Evolutionary conservation across 768 basidiomycete genomes (phyloP), one percentile per base, ranked within the genome.

Genomic region (Pholiota molesta): DNA sequence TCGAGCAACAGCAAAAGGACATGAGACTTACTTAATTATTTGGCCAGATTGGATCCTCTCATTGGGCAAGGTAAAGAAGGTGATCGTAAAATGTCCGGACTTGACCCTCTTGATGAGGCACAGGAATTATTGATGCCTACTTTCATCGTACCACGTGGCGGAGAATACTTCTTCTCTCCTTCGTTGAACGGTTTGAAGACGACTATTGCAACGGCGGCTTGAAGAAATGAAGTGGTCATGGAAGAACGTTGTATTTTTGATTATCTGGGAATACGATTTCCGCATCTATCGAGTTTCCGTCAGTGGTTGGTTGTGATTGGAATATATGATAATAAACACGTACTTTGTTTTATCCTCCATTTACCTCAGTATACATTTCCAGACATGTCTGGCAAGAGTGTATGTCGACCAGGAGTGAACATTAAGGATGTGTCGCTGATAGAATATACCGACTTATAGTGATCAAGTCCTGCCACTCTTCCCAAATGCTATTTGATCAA

Each of bases 141-240:
- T 71, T 84, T 60, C 59, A 47, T 60, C 47, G 65, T 77, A 37
- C 74, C 83, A 37, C 77, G 79, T 37, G 80, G 83, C 40, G 81
- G 83, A 63, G 83, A 81, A 62, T 83, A 83, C 67, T 83, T 83
- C 69, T 83, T 83, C 68, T 72, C 77, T 1, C 83, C 83, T 1
- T 81, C 81, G 13, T 69, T 83, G 61, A 77, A 76, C 29, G 78
- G 75, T 19, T 70, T 84, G 67, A 77, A 73, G 67, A 72, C 74
- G 9, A 73, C 66, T 4, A 61, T 76, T 37, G 64, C 66, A 21
- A 33, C 57, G 2, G 14, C 29, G 10, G 42, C 52, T 54, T 55
- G 57, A 59, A 42, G 13, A 26, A 21, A 17, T 51, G 39, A 0
- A 7, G n/a, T 39, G 23, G 23, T 21, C 8, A 33, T 21, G 39